These are phyloP conservation scores for Lachnellula occidentalis DNA, from an alignment of 2,329 filamentous ascomycete genomes.

Conservation along the genomic window DNA sequence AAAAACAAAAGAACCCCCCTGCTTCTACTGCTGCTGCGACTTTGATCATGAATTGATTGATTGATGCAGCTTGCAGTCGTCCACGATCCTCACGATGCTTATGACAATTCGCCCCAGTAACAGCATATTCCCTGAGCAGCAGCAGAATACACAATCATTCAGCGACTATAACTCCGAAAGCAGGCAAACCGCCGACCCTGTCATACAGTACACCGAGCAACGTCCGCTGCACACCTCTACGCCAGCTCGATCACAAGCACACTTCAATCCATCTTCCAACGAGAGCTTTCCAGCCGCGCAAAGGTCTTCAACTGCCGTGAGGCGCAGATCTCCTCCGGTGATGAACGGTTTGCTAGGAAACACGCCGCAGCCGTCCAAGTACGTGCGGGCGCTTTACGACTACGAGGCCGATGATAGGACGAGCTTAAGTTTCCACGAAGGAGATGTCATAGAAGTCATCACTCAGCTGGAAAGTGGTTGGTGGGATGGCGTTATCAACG, in stretches of 20 bases:
- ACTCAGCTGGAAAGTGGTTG: slow-evolving; percentile 97
- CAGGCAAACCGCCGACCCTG: slow-evolving; percentile 12
- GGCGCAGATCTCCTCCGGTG: slow-evolving; percentile 27
- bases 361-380: slow-evolving; percentile 65
- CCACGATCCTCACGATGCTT: slow-evolving; percentile 43
- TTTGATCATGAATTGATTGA: slow-evolving; percentile 22
- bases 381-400: slow-evolving; percentile 93
- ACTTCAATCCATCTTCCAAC: slow-evolving; percentile 13
- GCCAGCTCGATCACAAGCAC: slow-evolving; percentile 11
- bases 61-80: slow-evolving; percentile 12
- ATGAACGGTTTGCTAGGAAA: slow-evolving; percentile 60
- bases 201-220: slow-evolving; percentile 10
- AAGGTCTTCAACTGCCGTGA: slow-evolving; percentile 16
- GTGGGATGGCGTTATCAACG: slow-evolving; percentile 99
- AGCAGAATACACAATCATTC: slow-evolving; percentile 23
- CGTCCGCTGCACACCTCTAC: slow-evolving; percentile 12
- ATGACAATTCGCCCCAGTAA: slow-evolving; percentile 37
- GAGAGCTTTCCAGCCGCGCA: slow-evolving; percentile 10
- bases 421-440: slow-evolving; percentile 92
- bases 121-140: slow-evolving; percentile 28
- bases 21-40: background rate
- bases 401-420: slow-evolving; percentile 97
- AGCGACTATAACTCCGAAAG: slow-evolving; percentile 14
- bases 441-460: slow-evolving; percentile 96
- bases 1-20: slow-evolving; percentile 1